A percentile compares a stretch with the other conserved stretches of the same genome.
phyloP scores from a whole-genome alignment of 2,329 filamentous ascomycete genomes.

The Aquanectria penicillioides region DNA sequence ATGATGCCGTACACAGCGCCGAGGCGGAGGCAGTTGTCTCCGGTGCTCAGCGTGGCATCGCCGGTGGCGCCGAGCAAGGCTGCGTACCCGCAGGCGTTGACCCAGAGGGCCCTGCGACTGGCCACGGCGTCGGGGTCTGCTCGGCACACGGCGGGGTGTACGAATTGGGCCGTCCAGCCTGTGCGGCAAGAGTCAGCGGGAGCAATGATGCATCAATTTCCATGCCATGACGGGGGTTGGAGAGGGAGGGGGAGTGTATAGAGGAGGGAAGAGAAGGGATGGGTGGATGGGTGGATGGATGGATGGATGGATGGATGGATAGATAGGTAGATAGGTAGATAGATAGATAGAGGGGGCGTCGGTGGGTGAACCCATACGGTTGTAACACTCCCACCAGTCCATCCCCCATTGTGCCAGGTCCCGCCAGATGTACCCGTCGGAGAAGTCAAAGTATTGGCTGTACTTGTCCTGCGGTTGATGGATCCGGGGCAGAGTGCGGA shows the following conservation, averaged over 20 bases:
- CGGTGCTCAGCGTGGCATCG: slow-evolving; percentile 6
- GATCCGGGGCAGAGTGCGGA: slow-evolving; percentile 13
- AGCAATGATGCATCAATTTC: no score
- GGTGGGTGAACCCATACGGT: not conserved
- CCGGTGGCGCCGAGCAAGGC: slow-evolving; percentile 10
- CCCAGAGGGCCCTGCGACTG: not conserved
- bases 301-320: no score
- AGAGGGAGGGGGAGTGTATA: no score
- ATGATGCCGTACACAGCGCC: slow-evolving; percentile 1
- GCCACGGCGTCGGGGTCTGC: no score
- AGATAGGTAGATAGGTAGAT: no score
- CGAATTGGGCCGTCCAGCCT: no score
- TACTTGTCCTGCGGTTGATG: slow-evolving; percentile 12
- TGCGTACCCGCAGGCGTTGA: slow-evolving; percentile 13
- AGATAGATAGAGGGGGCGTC: not conserved
- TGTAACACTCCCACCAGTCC: slow-evolving; percentile 17
- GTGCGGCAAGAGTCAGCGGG: no score
- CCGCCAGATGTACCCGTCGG: slow-evolving; percentile 17
- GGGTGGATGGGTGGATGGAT: no score
- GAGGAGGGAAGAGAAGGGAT: no score
- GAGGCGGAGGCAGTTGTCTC: no score
- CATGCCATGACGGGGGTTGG: no score
- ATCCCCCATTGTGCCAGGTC: slow-evolving; percentile 12
- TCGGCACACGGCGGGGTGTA: no score
- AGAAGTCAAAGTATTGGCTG: slow-evolving; percentile 3